These are phyloP conservation scores for Syzygium jambos DNA, from an alignment of 345 rosid genomes.

Conservation along the genomic window DNA sequence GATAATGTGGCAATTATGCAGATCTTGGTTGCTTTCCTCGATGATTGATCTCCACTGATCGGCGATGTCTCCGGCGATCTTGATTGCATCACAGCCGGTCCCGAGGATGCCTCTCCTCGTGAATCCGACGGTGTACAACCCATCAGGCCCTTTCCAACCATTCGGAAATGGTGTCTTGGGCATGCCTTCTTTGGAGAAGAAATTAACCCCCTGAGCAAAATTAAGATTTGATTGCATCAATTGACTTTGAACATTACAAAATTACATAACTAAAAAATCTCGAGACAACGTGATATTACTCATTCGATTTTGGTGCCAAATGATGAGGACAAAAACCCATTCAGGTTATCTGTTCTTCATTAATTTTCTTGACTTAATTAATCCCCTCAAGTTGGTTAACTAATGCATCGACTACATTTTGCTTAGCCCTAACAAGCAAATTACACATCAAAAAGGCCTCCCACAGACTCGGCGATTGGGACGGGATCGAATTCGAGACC, in stretches of 20 bases:
- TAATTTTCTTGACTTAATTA: background rate
- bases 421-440: background rate
- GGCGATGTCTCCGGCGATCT: conserved; percentile 53
- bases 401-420: background rate
- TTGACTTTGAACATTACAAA: background rate
- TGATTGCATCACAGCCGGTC: conserved; percentile 64
- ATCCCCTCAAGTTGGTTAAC: background rate
- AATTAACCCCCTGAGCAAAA: conserved; percentile 39
- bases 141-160: conserved; percentile 75
- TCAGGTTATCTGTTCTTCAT: background rate
- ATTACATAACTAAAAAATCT: background rate
- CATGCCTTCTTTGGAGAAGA: conserved; percentile 75
- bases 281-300: background rate
- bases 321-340: background rate
- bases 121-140: conserved; percentile 77
- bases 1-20: conserved; percentile 33
- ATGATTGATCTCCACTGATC: conserved; percentile 33
- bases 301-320: background rate
- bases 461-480: background rate
- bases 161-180: conserved; percentile 70
- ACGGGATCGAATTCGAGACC: background rate
- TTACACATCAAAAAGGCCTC: background rate
- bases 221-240: background rate
- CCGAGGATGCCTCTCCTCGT: conserved; percentile 83
- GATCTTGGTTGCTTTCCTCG: conserved; percentile 8